Evolutionary conservation across 345 rosid genomes (phyloP).

Genomic region (Bretschneidera sinensis): DNA sequence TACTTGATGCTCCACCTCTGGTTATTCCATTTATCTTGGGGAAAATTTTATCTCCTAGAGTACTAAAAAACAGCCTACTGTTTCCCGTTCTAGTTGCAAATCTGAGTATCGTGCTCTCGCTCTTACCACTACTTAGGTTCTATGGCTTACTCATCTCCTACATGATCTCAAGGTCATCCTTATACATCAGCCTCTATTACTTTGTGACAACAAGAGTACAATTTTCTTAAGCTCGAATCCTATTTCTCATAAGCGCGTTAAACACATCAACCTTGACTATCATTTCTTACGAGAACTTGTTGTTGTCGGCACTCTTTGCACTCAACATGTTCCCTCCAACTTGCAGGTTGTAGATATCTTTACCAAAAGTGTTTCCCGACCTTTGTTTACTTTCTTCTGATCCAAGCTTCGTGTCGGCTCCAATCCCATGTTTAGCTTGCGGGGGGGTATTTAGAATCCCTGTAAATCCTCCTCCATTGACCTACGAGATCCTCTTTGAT

Average conservation of each 20-base stretch:
- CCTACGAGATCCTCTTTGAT: too few relatives aligned
- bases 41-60: too few relatives aligned
- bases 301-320: conserved; percentile 1
- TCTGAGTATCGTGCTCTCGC: conserved; percentile 4
- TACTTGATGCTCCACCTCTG: too few relatives aligned
- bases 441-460: too few relatives aligned
- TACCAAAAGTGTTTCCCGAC: conserved; percentile 5
- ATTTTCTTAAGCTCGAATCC: conserved; percentile 1
- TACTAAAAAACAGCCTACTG: too few relatives aligned
- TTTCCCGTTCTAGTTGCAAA: conserved; percentile 1
- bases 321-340: conserved; percentile 3
- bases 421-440: too few relatives aligned
- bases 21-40: too few relatives aligned
- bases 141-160: conserved; percentile 8
- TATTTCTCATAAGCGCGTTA: neutral
- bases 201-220: conserved; percentile 11
- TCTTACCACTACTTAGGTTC: neutral
- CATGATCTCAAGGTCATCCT: neutral
- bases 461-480: too few relatives aligned
- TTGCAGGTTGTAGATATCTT: conserved; percentile 7
- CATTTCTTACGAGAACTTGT: conserved; percentile 12
- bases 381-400: neutral
- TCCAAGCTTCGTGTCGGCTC: conserved; percentile 2
- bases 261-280: conserved; percentile 3
- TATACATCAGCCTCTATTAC: neutral